A percentile compares a stretch with the other conserved stretches of the same genome.
phyloP scores from a whole-genome alignment of 169 alveolate species.

The Cryptosporidium baileyi region DNA sequence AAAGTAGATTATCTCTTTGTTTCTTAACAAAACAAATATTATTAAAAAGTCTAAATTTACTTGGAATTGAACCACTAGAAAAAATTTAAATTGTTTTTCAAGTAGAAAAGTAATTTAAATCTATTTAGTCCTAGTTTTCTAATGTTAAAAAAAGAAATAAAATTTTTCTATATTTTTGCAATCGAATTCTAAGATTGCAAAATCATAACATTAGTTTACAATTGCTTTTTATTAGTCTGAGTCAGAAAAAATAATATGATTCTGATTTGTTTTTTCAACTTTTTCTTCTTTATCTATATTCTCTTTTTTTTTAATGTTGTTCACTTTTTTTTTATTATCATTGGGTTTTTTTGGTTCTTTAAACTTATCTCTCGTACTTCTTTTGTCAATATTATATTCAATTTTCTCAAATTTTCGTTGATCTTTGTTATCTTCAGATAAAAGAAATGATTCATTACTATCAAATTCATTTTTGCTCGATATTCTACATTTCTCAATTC shows the following conservation, averaged over 20 bases:
- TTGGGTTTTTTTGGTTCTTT: neutral
- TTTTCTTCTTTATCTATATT: neutral
- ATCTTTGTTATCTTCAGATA: neutral
- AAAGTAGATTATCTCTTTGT: conserved; percentile 89
- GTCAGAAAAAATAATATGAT: conserved; percentile 43
- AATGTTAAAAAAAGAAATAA: neutral
- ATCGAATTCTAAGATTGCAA: neutral
- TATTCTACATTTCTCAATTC: conserved; percentile 1
- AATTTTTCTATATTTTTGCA: no score
- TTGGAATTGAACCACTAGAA: conserved; percentile 84
- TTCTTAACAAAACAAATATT: conserved; percentile 87
- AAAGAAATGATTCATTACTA: conserved; percentile 11
- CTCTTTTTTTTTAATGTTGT: neutral
- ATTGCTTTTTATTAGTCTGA: neutral
- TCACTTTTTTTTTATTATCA: neutral
- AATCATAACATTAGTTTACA: neutral
- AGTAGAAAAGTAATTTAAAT: neutral
- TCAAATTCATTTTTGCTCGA: neutral
- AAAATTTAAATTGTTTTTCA: conserved; percentile 74
- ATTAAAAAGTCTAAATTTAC: conserved; percentile 77
- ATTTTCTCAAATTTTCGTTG: neutral
- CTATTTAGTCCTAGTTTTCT: neutral
- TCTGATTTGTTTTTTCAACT: neutral
- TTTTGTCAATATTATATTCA: neutral
- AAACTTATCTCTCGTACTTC: neutral